phyloP scores from a whole-genome alignment of 1,139 yeast genomes.

The Hyphopichia burtonii region DNA sequence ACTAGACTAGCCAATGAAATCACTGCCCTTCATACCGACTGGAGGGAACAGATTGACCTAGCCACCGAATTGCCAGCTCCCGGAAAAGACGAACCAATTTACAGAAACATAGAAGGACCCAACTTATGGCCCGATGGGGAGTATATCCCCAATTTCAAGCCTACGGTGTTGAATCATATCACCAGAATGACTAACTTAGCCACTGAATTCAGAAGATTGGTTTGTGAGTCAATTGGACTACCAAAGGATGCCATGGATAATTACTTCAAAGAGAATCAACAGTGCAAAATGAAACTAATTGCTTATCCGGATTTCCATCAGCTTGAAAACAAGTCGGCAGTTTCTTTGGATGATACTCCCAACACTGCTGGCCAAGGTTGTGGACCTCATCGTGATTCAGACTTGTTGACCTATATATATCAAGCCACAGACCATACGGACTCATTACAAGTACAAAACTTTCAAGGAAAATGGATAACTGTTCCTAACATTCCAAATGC shows the following conservation, averaged over 20 bases:
- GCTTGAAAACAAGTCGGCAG: constrained; percentile 25
- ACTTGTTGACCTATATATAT: constrained; percentile 57
- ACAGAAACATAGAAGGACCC: constrained; percentile 64
- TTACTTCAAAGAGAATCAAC: constrained; percentile 53
- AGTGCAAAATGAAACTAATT: constrained; percentile 53
- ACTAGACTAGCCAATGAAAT: constrained; percentile 65
- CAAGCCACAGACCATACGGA: constrained; percentile 51
- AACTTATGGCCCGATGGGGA: constrained; percentile 56
- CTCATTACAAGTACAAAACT: constrained; percentile 63
- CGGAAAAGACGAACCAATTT: constrained; percentile 42
- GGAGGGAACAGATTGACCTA: constrained; percentile 69
- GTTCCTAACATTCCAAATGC: constrained; percentile 45
- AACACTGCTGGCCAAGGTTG: constrained; percentile 49
- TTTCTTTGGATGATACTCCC: constrained; percentile 12
- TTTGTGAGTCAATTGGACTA: constrained; percentile 56
- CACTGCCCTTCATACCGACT: constrained; percentile 58
- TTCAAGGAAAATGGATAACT: constrained; percentile 62
- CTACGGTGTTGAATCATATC: constrained; percentile 45
- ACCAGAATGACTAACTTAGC: constrained; percentile 48
- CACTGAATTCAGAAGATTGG: constrained; percentile 40
- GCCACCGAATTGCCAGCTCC: constrained; percentile 54
- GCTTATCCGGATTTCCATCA: constrained; percentile 47
- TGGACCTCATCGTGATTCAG: constrained; percentile 75
- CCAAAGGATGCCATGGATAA: constrained; percentile 42
- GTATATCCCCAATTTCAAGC: constrained; percentile 51